These are phyloP conservation scores for Paramecium sonneborni DNA, from an alignment of 73 alveolate species.

Conservation along the genomic window DNA sequence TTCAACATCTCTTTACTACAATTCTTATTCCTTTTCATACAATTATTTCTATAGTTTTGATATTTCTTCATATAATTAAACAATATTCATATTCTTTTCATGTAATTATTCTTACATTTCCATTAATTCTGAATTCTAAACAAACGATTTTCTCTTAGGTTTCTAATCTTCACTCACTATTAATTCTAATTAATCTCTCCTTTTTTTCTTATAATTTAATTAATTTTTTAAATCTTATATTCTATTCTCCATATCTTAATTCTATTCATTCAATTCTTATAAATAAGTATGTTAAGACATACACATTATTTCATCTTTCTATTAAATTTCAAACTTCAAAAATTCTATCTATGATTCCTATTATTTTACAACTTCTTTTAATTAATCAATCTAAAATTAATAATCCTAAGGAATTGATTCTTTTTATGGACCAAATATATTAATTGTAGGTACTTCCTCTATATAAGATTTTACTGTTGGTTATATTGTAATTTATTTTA, in stretches of 20 bases:
- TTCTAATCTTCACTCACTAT: not conserved
- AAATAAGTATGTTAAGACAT: not conserved
- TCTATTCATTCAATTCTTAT: not conserved
- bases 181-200: not conserved
- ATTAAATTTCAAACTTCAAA: not conserved
- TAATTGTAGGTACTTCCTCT: not conserved
- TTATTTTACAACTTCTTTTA: not conserved
- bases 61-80: not conserved
- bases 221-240: not conserved
- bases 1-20: not conserved
- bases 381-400: not conserved
- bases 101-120: slow-evolving; percentile 23
- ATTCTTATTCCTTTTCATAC: not conserved
- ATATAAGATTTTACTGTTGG: not conserved
- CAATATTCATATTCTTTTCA: slow-evolving; percentile 21
- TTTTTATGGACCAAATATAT: not conserved
- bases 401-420: not conserved
- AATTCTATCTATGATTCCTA: slow-evolving; percentile 10
- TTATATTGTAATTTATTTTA: not conserved
- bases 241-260: not conserved
- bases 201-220: not conserved
- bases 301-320: slow-evolving; percentile 27
- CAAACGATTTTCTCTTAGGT: slow-evolving; percentile 18
- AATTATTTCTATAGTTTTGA: not conserved
- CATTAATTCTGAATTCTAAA: not conserved